Base-by-base conservation (phyloP, 2,329 filamentous ascomycete genomes). In the Claviceps fusiformis region DNA sequence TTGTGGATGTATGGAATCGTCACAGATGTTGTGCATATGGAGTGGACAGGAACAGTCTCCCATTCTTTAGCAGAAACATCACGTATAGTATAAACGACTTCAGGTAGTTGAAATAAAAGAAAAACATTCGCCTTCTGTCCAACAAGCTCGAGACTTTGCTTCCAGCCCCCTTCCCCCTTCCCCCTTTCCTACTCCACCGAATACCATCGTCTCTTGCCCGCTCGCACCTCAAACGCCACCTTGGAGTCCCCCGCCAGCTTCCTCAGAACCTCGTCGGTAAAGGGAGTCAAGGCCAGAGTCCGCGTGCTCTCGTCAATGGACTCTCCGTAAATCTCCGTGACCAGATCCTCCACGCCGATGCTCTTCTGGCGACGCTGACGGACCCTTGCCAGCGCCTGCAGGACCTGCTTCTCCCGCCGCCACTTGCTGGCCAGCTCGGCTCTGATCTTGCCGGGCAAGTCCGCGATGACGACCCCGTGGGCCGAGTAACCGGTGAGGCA, bases 381-480 rank as follows among this genome's bases (percentile, higher is more conserved):
- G n/a, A 61, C 58, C 44, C 58, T 44, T 41, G 59, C 57, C 51
- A 77, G 62, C 3, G 69, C 64, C 31, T 62, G 52, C 39, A 74
- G 50, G 4, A 73, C 64, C 58, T 73, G 71, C 29, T 55, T 57
- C 60, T 77, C 75, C 0, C 74, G 68, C 3, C 69, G 57, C 31
- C 54, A 46, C 59, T 74, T 74, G n/a, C 64, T 58, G 0, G 53
- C 62, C 24, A 77, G 57, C 55, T 75, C 69, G 15, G 17, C 27
- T 0, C 11, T 33, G 8, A 64, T 58, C 43, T 61, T 62, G 7
- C 39, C 27, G 3, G 57, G 58, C 53, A 65, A 50, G 43, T 84
- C 73, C 33, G 76, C 71, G n/a, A 87, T 77, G 8, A 82, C 73
- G 0, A 73, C 73, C 0, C 85, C 85, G 62, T 87, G 84, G 1